Evolutionary conservation across 2,329 filamentous ascomycete species (phyloP).

Genomic region (Fusarium guadeloupense): DNA sequence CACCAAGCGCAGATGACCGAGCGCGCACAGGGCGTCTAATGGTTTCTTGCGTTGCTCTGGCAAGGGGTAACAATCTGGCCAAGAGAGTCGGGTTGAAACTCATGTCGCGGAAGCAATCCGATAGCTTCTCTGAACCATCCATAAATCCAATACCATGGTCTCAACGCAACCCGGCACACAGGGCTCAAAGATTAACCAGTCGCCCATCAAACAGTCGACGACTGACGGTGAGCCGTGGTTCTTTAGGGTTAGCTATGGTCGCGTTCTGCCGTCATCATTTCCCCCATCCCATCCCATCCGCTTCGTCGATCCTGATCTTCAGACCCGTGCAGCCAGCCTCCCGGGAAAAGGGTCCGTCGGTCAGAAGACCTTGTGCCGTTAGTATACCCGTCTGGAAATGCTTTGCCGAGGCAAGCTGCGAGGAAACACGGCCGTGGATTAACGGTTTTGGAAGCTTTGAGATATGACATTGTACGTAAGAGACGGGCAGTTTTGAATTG

Average conservation of each 20-base stretch:
- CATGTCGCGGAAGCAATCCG: constrained; percentile 29
- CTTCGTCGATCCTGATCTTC: constrained; percentile 43
- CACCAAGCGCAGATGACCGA: constrained; percentile 46
- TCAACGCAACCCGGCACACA: background rate
- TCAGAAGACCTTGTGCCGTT: constrained; percentile 28
- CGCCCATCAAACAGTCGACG: background rate
- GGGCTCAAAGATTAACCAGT: constrained; percentile 5
- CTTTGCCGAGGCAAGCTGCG: constrained; percentile 13
- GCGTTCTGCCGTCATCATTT: constrained; percentile 37
- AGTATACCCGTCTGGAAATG: constrained; percentile 16
- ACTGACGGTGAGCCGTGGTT: constrained; percentile 32
- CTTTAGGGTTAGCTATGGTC: constrained; percentile 22
- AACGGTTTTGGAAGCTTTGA: constrained; percentile 2
- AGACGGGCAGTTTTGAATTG: too few species aligned
- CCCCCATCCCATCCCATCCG: constrained; percentile 25
- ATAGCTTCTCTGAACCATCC: constrained; percentile 24
- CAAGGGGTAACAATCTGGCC: constrained; percentile 16
- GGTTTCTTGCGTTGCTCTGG: constrained; percentile 26
- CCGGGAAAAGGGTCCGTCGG: constrained; percentile 36
- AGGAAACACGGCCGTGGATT: constrained; percentile 4
- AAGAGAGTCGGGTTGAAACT: constrained; percentile 11
- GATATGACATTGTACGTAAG: background rate
- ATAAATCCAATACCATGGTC: constrained; percentile 15
- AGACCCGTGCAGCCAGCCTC: constrained; percentile 38
- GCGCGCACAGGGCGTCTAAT: constrained; percentile 41